phyloP scores from a whole-genome alignment of 495 filamentous ascomycete genomes.

The Aspergillus coremiiformis region DNA sequence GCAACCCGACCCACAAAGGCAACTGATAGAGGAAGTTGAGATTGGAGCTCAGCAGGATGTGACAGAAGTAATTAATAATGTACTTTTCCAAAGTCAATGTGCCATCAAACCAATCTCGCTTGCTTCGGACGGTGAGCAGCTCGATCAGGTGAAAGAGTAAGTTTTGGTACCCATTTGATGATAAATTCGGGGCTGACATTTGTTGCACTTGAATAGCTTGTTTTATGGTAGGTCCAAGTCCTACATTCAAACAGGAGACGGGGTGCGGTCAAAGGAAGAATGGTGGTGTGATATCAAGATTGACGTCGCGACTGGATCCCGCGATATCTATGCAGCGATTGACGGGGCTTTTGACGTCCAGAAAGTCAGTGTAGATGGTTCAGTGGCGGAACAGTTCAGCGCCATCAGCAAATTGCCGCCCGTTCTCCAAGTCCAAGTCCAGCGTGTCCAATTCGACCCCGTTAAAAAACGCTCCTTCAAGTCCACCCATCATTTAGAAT shows the following conservation, averaged over 20 bases:
- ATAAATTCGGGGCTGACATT: neutral
- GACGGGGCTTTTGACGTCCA: constrained; percentile 78
- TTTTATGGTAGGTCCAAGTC: constrained; percentile 54
- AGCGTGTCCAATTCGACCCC: constrained; percentile 64
- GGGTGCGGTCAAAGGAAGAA: constrained; percentile 46
- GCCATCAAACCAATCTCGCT: constrained; percentile 63
- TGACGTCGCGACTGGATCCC: constrained; percentile 51
- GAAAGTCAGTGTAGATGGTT: constrained; percentile 56
- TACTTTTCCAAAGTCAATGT: constrained; percentile 80
- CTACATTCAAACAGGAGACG: constrained; percentile 41
- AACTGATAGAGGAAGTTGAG: constrained; percentile 49
- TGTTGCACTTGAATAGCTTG: constrained; percentile 29
- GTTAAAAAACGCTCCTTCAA: constrained; percentile 58
- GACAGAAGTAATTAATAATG: constrained; percentile 87
- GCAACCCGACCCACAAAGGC: constrained; percentile 29
- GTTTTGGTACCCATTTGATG: constrained; percentile 8
- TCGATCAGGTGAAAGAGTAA: constrained; percentile 67
- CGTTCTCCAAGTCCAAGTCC: constrained; percentile 80
- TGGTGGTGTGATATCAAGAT: constrained; percentile 56
- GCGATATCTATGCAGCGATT: constrained; percentile 75
- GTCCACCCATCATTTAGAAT: constrained; percentile 65
- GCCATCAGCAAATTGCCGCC: constrained; percentile 74
- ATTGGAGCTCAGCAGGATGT: constrained; percentile 79
- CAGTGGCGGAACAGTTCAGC: constrained; percentile 58
- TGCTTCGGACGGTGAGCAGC: constrained; percentile 61